These are phyloP conservation scores for Aspergillus aculeatus DNA, from an alignment of 2,329 filamentous ascomycete species.

Conservation along the genomic window DNA sequence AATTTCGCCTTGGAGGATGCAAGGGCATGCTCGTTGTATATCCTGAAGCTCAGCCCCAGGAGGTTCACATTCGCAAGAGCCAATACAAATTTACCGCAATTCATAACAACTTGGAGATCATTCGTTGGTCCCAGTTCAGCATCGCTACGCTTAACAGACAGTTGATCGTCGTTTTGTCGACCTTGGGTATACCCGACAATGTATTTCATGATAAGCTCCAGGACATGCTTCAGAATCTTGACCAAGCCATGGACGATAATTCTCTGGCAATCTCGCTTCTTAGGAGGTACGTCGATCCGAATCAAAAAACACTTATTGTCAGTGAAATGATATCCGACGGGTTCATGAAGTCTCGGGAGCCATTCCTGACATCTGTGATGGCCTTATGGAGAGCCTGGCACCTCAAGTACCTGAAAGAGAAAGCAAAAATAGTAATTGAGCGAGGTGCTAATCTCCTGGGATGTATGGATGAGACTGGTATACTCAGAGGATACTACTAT, in stretches of 20 bases:
- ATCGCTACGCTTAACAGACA: constrained; percentile 84
- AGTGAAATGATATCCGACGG: constrained; percentile 75
- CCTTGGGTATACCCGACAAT: constrained; percentile 67
- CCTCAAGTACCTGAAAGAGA: constrained; percentile 87
- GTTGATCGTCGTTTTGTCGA: constrained; percentile 79
- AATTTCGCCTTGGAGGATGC: constrained; percentile 88
- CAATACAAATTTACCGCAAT: constrained; percentile 80
- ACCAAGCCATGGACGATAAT: constrained; percentile 67
- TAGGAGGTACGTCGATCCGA: constrained; percentile 76
- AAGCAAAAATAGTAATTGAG: constrained; percentile 78
- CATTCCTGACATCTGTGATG: constrained; percentile 77
- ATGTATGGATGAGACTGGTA: constrained; percentile 79
- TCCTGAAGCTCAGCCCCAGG: constrained; percentile 62
- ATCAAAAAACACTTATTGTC: constrained; percentile 72
- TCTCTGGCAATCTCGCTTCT: constrained; percentile 66
- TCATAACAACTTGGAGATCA: constrained; percentile 77
- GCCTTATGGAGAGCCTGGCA: constrained; percentile 86
- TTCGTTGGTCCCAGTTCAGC: constrained; percentile 73
- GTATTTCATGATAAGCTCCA: constrained; percentile 68
- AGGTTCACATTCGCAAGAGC: constrained; percentile 77
- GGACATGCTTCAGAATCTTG: constrained; percentile 66
- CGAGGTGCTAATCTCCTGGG: constrained; percentile 85
- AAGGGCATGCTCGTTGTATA: constrained; percentile 85
- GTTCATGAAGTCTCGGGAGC: constrained; percentile 73
- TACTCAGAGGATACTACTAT: constrained; percentile 69